These are phyloP conservation scores for Pilaira anomala DNA, from an alignment of 192 early-diverging fungal species.

Conservation along the genomic window DNA sequence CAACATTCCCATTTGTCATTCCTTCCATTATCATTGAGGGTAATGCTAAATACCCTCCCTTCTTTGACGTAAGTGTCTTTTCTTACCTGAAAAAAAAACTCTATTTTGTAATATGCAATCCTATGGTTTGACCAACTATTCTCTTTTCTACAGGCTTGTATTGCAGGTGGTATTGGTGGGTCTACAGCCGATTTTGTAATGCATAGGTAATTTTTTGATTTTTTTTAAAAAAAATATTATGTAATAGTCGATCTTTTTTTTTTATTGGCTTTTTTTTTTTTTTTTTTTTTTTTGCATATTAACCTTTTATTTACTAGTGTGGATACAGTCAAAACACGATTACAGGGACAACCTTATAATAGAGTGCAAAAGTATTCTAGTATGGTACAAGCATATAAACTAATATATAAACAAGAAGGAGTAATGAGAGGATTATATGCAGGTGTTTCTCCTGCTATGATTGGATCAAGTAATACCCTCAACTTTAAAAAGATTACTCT, in stretches of 20 bases:
- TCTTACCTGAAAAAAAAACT: neutral
- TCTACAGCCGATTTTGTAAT: conserved; percentile 51
- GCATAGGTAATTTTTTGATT: conserved; percentile 47
- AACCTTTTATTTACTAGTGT: conserved; percentile 13
- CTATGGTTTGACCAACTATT: neutral
- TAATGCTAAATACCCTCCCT: conserved; percentile 22
- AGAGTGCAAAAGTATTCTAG: conserved; percentile 49
- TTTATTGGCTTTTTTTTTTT: too few relatives aligned
- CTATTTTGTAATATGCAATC: too few relatives aligned
- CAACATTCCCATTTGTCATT: conserved; percentile 7
- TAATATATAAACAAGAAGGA: conserved; percentile 56
- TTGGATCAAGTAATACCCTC: conserved; percentile 41
- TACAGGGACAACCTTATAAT: conserved; percentile 53
- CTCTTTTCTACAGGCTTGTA: conserved; percentile 31
- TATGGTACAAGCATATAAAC: conserved; percentile 55
- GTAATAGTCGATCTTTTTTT: neutral
- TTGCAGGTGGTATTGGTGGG: conserved; percentile 54
- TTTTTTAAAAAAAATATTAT: neutral
- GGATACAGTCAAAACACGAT: conserved; percentile 56
- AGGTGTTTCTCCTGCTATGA: conserved; percentile 55
- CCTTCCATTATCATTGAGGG: conserved; percentile 1
- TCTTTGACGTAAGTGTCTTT: conserved; percentile 26
- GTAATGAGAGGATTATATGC: conserved; percentile 50
- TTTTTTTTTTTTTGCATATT: too few relatives aligned
- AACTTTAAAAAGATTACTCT: too few relatives aligned